phyloP scores from a whole-genome alignment of 257 asterid genomes.

The Solanum okadae region DNA sequence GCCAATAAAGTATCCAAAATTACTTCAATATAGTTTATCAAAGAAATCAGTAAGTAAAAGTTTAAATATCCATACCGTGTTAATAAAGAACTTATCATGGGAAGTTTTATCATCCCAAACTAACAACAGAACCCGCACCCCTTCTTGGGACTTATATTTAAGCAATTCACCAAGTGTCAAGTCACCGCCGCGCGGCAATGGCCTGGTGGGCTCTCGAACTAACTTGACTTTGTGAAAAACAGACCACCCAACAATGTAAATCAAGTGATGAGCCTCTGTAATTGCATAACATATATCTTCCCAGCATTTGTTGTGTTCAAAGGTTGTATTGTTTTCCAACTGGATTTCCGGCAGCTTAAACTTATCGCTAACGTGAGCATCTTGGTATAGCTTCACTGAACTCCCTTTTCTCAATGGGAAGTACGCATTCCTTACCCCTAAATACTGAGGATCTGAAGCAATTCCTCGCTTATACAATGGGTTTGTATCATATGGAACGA shows the following conservation, averaged over 20 bases:
- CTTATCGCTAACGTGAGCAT: constrained; percentile 51
- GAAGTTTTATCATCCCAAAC: constrained; percentile 97
- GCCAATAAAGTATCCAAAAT: not conserved
- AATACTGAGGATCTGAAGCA: constrained; percentile 48
- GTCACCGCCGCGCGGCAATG: constrained; percentile 81
- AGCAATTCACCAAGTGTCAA: constrained; percentile 80
- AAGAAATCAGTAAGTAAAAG: not conserved
- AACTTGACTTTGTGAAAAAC: constrained; percentile 64
- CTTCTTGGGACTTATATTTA: constrained; percentile 90
- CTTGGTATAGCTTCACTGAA: constrained; percentile 71
- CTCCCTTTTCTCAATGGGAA: constrained; percentile 73
- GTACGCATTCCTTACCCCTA: constrained; percentile 56
- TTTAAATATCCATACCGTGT: constrained; percentile 39
- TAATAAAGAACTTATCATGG: constrained; percentile 48
- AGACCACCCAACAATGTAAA: constrained; percentile 92
- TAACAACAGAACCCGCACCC: constrained; percentile 81
- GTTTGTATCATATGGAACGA: constrained; percentile 40
- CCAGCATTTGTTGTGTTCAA: constrained; percentile 56
- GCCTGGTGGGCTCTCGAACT: constrained; percentile 63
- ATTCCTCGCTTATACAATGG: constrained; percentile 55
- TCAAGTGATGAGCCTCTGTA: constrained; percentile 80
- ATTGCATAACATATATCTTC: constrained; percentile 83
- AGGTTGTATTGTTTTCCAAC: constrained; percentile 42
- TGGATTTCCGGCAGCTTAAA: constrained; percentile 36
- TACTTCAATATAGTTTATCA: not conserved